Percentiles rank a stretch among this genome's conserved stretches.
Conservation (phyloP, 768 basidiomycete genomes). For the Mycena belliarum region DNA sequence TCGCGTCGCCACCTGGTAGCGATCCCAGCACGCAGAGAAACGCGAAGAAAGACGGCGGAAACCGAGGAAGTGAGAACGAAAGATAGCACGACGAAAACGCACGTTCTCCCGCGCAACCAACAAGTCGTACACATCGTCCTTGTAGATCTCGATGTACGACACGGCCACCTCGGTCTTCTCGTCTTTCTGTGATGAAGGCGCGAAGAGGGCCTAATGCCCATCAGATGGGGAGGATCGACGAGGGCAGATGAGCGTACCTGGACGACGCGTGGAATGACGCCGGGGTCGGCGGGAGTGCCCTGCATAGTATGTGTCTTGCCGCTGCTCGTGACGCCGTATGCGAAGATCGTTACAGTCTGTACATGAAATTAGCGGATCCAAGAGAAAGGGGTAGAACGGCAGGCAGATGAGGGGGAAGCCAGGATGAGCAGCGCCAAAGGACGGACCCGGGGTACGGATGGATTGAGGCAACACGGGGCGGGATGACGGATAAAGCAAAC, state of each 20-base stretch:
- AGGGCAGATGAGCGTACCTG: constrained; percentile 41
- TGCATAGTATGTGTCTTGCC: constrained; percentile 96
- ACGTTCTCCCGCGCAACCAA: constrained; percentile 73
- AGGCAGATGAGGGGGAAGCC: too few relatives aligned
- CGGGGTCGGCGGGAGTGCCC: constrained; percentile 70
- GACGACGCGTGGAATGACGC: constrained; percentile 84
- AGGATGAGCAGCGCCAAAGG: too few relatives aligned
- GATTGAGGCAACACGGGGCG: not conserved
- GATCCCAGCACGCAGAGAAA: too few relatives aligned
- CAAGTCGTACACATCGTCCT: constrained; percentile 88
- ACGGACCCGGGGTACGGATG: too few relatives aligned
- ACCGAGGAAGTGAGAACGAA: too few relatives aligned
- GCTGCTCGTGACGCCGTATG: constrained; percentile 89
- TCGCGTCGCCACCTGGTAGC: too few relatives aligned
- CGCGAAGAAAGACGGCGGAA: too few relatives aligned
- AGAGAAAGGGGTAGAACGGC: not conserved
- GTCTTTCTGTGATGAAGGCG: constrained; percentile 27
- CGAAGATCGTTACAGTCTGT: constrained; percentile 85
- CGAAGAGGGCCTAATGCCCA: constrained; percentile 55
- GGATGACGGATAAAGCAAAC: not conserved
- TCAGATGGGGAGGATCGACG: not conserved
- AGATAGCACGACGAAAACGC: constrained; percentile 28
- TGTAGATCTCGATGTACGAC: constrained; percentile 90
- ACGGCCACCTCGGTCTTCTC: constrained; percentile 37
- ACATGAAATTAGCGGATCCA: not conserved